phyloP scores from a whole-genome alignment of 345 rosid genomes.

The Salix koriyanagi region DNA sequence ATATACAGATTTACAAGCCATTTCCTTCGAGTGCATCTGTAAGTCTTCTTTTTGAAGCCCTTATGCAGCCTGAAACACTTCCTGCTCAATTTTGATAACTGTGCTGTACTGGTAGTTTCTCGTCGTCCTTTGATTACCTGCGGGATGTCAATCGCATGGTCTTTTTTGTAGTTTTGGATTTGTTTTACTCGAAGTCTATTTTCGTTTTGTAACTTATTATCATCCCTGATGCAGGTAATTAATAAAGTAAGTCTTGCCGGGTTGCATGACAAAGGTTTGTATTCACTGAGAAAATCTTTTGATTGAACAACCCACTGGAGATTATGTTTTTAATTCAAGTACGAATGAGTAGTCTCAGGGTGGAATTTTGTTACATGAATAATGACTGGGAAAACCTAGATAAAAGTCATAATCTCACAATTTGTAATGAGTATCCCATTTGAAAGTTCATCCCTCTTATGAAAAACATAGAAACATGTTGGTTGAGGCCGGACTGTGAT shows the following conservation, averaged over 20 bases:
- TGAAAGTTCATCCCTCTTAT: not conserved
- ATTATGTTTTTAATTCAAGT: too few relatives aligned
- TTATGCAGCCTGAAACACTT: not conserved
- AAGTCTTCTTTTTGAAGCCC: slow-evolving; percentile 23
- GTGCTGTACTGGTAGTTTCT: not conserved
- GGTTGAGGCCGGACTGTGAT: not conserved
- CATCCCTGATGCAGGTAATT: slow-evolving; percentile 46
- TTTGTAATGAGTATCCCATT: not conserved
- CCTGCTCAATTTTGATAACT: not conserved
- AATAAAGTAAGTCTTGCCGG: slow-evolving; percentile 70
- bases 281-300: not conserved
- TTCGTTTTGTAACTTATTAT: not conserved
- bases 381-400: not conserved
- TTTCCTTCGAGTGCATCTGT: slow-evolving; percentile 68
- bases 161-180: not conserved
- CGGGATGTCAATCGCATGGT: not conserved
- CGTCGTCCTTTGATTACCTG: not conserved
- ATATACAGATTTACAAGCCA: slow-evolving; percentile 73
- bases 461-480: not conserved
- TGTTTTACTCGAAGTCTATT: not conserved
- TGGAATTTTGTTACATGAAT: not conserved
- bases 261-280: slow-evolving; percentile 86
- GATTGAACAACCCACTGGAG: not conserved
- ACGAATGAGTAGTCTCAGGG: not conserved
- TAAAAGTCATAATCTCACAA: not conserved